phyloP scores from a whole-genome alignment of 2,329 filamentous ascomycete species.

The Colletotrichum echinochloae region DNA sequence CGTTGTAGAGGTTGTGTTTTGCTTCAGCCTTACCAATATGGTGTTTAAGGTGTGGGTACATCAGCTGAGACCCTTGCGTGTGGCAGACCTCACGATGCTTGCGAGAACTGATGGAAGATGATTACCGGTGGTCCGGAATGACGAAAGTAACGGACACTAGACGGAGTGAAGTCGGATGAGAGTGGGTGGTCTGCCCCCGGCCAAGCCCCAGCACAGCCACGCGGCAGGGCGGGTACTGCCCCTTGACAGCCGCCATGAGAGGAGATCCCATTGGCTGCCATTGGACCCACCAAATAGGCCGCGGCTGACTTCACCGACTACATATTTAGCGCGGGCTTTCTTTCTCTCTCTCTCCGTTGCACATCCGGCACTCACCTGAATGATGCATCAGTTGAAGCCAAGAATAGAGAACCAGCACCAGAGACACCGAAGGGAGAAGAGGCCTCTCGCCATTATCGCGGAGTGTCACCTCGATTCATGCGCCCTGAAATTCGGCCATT shows the following conservation, averaged over 20 bases:
- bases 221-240: constrained; percentile 21
- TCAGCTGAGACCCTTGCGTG: constrained; percentile 2
- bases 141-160: background rate
- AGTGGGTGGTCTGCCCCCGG: background rate
- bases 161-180: constrained; percentile 35
- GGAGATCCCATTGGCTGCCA: background rate
- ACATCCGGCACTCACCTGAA: constrained; percentile 1
- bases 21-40: constrained; percentile 13
- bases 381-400: background rate
- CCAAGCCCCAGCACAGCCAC: constrained; percentile 28
- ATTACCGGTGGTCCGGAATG: constrained; percentile 3
- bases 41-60: constrained; percentile 7
- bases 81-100: background rate
- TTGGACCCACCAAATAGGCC: background rate
- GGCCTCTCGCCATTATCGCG: background rate
- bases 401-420: background rate
- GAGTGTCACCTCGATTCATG: background rate
- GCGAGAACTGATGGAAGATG: constrained; percentile 12
- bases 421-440: background rate
- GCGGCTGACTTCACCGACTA: constrained; percentile 21
- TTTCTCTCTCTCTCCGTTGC: background rate
- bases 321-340: background rate
- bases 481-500: background rate
- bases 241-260: constrained; percentile 17
- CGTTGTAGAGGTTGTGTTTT: background rate